These are phyloP conservation scores for Panicum hallii DNA, from an alignment of 202 grass and related monocot genomes.

Conservation along the genomic window DNA sequence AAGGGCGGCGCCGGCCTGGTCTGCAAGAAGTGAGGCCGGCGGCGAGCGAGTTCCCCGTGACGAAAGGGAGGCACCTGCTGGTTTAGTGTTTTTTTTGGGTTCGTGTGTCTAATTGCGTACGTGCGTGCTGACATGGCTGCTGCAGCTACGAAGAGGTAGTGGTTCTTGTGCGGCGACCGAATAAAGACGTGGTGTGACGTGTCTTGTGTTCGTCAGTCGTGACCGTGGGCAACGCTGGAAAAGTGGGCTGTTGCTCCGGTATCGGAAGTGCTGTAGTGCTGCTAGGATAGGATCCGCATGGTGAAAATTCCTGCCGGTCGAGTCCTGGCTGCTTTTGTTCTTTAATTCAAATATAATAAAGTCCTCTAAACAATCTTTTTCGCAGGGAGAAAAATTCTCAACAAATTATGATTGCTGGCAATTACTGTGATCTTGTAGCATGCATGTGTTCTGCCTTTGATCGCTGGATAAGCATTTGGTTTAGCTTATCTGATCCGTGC, in stretches of 20 bases:
- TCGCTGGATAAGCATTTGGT: background rate
- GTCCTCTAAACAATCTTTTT: background rate
- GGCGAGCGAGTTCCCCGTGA: background rate
- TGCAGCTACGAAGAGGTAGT: conserved; percentile 31
- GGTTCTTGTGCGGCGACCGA: conserved; percentile 23
- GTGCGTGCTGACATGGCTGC: conserved; percentile 44
- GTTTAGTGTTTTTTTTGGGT: conserved; percentile 18
- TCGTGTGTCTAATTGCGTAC: background rate
- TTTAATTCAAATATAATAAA: conserved; percentile 8
- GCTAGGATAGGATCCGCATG: conserved; percentile 8
- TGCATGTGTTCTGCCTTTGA: no score
- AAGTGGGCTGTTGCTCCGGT: background rate
- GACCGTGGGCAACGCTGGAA: background rate
- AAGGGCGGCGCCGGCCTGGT: conserved; percentile 53
- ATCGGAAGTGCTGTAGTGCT: background rate
- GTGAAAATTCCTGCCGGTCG: background rate
- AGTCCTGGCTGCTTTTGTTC: conserved; percentile 19
- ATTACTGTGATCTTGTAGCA: background rate
- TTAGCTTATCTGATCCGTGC: background rate
- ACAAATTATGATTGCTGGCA: no score
- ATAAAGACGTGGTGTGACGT: conserved; percentile 29
- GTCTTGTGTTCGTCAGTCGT: background rate
- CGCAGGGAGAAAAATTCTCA: no score
- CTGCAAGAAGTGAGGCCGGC: conserved; percentile 54
- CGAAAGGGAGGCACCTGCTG: background rate